Base-by-base conservation (phyloP, 305 asterid species). In the Solanum hybrid region DNA sequence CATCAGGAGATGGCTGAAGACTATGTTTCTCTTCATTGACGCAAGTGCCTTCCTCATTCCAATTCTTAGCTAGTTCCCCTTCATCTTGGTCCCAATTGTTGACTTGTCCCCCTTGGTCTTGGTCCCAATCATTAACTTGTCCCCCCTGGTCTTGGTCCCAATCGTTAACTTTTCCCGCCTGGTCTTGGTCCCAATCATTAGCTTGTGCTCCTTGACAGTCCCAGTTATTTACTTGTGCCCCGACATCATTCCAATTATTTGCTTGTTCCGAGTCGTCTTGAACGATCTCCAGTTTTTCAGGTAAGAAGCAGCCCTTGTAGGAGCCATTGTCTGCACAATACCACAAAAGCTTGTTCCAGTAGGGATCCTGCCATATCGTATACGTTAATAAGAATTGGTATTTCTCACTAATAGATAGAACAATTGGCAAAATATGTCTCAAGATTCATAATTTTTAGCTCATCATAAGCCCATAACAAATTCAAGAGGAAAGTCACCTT, bases 301-400 rank as follows among this genome's bases (percentile, higher is more conserved):
- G 99, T 76, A 97, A 96, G 91, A 97, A 97, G 93, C 98, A 96
- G 41, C 99, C 99, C 89, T 91, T 92, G 89, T 97, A 97, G 83
- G 98, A 95, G 65, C 89, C 93, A 79, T 96, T 94, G 75, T 96
- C 98, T 79, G 91, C 94, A 89, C 99, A 97, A 89, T 97, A 96
- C 99, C 99, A 97, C 51, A 97, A 87, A 81, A 97, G 93, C 92
- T 92, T 87, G 92, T 94, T 95, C 99, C 99, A 97, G 89, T 94
- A 88, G 27, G 92, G 90, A 91, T 97, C 99, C 99, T 97, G 93
- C 87, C 80, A 93, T 73, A 88, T 89, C 29, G 79, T 81, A 91
- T 2, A 57, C 22, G 22, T 32, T 37, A 85, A 32, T 32, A 31
- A 57, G 70, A 57, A 31, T 10, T 57, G 10, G 31, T 24, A 84